Evolutionary conservation across 2,329 filamentous ascomycete genomes (phyloP).

Genomic region (Botrytis deweyae): DNA sequence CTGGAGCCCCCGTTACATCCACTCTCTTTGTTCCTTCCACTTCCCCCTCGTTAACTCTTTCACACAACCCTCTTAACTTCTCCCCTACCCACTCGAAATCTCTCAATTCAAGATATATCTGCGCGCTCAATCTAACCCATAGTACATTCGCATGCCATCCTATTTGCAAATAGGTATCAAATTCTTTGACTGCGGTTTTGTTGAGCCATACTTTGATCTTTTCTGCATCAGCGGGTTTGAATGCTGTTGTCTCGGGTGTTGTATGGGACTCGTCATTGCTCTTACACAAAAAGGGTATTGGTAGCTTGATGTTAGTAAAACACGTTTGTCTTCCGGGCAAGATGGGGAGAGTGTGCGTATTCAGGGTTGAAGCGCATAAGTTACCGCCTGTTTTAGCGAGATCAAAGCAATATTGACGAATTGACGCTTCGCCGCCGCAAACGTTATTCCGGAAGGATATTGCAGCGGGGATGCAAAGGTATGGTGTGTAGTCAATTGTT

Average conservation of each 20-base stretch:
- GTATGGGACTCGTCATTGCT: constrained; percentile 26
- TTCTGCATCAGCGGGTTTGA: constrained; percentile 45
- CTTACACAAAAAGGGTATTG: constrained; percentile 47
- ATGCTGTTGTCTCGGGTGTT: constrained; percentile 33
- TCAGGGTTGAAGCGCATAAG: constrained; percentile 59
- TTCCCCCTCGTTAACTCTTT: constrained; percentile 45
- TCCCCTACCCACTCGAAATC: constrained; percentile 73
- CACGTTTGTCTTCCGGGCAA: constrained; percentile 62
- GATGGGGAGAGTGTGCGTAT: constrained; percentile 71
- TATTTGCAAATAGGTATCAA: constrained; percentile 64
- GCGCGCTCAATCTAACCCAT: constrained; percentile 74
- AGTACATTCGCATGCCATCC: constrained; percentile 56
- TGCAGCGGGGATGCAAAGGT: constrained; percentile 69
- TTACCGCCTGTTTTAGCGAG: constrained; percentile 65
- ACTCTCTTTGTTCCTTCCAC: constrained; percentile 1
- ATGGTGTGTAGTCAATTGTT: constrained; percentile 71
- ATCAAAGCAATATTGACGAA: constrained; percentile 60
- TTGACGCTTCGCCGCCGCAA: constrained; percentile 70
- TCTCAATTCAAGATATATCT: constrained; percentile 73
- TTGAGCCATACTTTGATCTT: constrained; percentile 57
- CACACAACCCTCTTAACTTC: constrained; percentile 47
- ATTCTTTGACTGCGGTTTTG: constrained; percentile 46
- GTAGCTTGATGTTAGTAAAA: constrained; percentile 73
- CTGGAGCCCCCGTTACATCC: neutral
- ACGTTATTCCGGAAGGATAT: constrained; percentile 67